Evolutionary conservation across 192 early-diverging fungal species (phyloP), one percentile per base, ranked within the genome.

Genomic region (Backusella australiensis): DNA sequence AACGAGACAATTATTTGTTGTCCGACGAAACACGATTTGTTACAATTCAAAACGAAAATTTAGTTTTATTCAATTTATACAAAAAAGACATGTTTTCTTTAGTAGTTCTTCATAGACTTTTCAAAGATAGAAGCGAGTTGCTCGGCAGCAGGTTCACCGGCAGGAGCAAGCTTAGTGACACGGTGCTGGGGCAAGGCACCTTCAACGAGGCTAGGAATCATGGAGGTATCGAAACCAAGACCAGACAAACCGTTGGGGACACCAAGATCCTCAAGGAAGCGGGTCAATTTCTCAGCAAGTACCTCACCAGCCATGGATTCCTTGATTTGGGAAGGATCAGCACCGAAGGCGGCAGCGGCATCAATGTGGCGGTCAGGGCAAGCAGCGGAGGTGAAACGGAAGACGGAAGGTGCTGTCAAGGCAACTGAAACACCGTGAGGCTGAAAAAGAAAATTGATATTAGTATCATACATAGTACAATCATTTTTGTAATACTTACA

Each of bases 111-210:
- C 78, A 90, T 72, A 15, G 88, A 77, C 46, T 84, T 80, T 77
- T 91, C 92, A 85, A 94, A 90, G 77, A 94, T 80, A 38, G 79
- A 68, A 63, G 86, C 86, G 44, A 94, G 75, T 14, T 88, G 89
- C 73, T 94, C 92, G 29, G 82, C 81, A 34, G 86, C 92, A 39
- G 87, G 85, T 9, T 88, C 84, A 56, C 83, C 80, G 26, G 85
- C 41, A 21, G 96, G 96, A n/a, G 96, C 92, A 78, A 97, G 83
- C 80, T 96, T 96, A 72, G 94, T 94, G 21, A 97, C 96, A 65
- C 96, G 92, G 80, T 97, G 93, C 83, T 97, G 96, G 6, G 96
- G 96, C 77, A 97, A 74, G 12, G 94, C 95, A 39, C 94, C 94
- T 71, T 94, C 88, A 23, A 97, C 94, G 74, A 97, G 79, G 11